Evolutionary conservation across 2,329 filamentous ascomycete species (phyloP).

Genomic region (Penicillium sp.): DNA sequence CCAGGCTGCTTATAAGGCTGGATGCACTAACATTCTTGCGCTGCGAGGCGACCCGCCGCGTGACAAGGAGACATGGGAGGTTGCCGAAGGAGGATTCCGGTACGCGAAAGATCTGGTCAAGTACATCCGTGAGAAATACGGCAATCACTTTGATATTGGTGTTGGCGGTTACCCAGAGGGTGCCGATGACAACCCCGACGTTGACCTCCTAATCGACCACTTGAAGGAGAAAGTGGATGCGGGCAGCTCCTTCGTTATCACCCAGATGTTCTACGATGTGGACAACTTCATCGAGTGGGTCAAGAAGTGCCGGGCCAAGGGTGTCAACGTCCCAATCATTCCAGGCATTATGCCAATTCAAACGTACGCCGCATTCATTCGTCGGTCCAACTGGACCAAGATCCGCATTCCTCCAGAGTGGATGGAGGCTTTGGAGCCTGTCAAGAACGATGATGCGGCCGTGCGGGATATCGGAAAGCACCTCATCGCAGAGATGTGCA

Average conservation of each 20-base stretch:
- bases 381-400: constrained; percentile 87
- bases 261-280: constrained; percentile 99
- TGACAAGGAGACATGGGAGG: constrained; percentile 92
- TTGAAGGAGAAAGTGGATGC: constrained; percentile 96
- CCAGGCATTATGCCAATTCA: constrained; percentile 92
- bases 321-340: constrained; percentile 79
- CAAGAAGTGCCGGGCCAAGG: constrained; percentile 75
- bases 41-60: constrained; percentile 89
- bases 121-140: constrained; percentile 75
- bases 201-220: constrained; percentile 81
- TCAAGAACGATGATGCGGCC: constrained; percentile 94
- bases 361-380: constrained; percentile 88
- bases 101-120: constrained; percentile 90
- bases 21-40: constrained; percentile 95
- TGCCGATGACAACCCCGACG: constrained; percentile 85
- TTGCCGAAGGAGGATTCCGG: constrained; percentile 78
- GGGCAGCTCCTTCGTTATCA: constrained; percentile 89
- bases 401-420: constrained; percentile 77
- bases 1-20: constrained; percentile 82
- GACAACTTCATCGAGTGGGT: constrained; percentile 95
- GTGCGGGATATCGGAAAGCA: constrained; percentile 86
- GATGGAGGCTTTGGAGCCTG: constrained; percentile 77
- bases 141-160: constrained; percentile 93
- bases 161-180: constrained; percentile 97
- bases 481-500: constrained; percentile 85